These are phyloP conservation scores for Fusarium sp. DNA, from an alignment of 2,329 filamentous ascomycete species.

Conservation along the genomic window DNA sequence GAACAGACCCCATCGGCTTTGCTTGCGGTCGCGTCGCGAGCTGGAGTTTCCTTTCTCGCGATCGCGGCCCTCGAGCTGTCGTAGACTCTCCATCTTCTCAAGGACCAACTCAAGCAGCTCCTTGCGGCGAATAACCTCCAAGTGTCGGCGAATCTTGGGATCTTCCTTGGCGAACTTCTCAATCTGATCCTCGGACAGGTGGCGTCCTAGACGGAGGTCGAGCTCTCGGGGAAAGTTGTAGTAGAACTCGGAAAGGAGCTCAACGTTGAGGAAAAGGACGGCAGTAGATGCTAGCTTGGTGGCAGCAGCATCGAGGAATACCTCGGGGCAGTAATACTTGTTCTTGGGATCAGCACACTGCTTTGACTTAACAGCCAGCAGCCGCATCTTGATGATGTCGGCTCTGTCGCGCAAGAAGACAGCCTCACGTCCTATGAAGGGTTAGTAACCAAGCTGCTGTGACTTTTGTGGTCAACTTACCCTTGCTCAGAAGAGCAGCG, in stretches of 20 bases:
- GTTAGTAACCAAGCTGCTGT: conserved; percentile 38
- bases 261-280: conserved; percentile 96
- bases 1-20: conserved; percentile 61
- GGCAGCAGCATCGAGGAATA: conserved; percentile 97
- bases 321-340: conserved; percentile 96
- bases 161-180: conserved; percentile 95
- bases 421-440: conserved; percentile 79
- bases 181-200: conserved; percentile 80
- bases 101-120: conserved; percentile 92
- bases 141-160: conserved; percentile 84
- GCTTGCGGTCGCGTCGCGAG: conserved; percentile 47
- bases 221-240: conserved; percentile 96
- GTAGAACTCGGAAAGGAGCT: conserved; percentile 96
- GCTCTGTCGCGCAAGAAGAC: conserved; percentile 93
- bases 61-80: conserved; percentile 81
- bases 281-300: conserved; percentile 95
- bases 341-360: conserved; percentile 86
- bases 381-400: conserved; percentile 88
- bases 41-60: conserved; percentile 56
- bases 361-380: conserved; percentile 87
- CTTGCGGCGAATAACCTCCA: conserved; percentile 92
- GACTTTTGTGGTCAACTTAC: conserved; percentile 57
- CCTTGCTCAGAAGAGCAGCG: conserved; percentile 82
- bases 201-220: conserved; percentile 84
- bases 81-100: conserved; percentile 92